Base-by-base conservation (phyloP, 305 asterid genomes). In the Rubia balearica region DNA sequence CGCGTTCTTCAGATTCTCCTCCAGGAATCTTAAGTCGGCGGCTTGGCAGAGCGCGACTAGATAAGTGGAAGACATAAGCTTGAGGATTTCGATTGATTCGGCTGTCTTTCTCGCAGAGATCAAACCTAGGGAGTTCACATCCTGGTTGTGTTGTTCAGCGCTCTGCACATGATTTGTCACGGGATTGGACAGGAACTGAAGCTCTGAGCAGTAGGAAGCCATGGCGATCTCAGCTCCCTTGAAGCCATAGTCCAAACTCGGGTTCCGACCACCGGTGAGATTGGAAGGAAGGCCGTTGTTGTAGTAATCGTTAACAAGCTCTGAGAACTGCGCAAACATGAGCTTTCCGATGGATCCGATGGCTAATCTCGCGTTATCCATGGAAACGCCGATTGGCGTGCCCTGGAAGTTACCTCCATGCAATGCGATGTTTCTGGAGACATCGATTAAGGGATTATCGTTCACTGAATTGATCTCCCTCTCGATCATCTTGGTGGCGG, bases 321-420 rank as follows among this genome's bases (percentile, higher is more conserved):
- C 97, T 0, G 97, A 91, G 43, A 88, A 83, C 48, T 91, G 98
- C 0, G 96, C 96, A 11, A 91, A 91, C 87, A 91, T 80, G 7
- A 91, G 56, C 69, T 88, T 91, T 7, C 96, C 97, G 8, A 91
- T 88, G 0, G 96, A 73, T 0, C 93, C 97, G 3, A 91, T 81
- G 0, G 96, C 96, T 49, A 91, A 69, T 0, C 97, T 74, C 1
- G 95, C 5, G 27, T 91, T 89, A 67, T 91, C 97, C 97, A 91
- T 89, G 21, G 96, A 86, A 0, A 88, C 95, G 1, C 97, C 97
- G 43, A 91, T 88, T 0, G 97, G 97, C 0, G 96, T 91, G 0
- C 97, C 97, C 55, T 91, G 97, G 79, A 91, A 91, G 66, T 91
- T 91, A 1, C 97, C 97, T 7, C 97, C 96, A 2, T 91, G 96